phyloP scores from a whole-genome alignment of 2,329 filamentous ascomycete species.

The Phoma sp. region DNA sequence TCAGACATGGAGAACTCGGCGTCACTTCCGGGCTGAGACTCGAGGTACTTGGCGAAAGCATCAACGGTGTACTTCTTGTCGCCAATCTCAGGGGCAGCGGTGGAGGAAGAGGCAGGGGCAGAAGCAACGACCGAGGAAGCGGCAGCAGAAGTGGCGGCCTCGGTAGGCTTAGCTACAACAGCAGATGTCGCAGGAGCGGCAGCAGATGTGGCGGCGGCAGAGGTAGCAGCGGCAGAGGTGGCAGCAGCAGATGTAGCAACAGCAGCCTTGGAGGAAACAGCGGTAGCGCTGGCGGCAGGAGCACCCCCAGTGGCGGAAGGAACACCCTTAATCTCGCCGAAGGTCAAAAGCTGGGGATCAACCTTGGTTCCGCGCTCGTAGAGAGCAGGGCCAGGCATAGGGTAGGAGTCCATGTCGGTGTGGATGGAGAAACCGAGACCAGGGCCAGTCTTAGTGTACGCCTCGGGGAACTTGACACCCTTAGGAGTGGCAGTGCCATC shows the following conservation, averaged over 20 bases:
- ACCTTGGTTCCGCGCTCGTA: slow-evolving; percentile 41
- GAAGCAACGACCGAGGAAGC: slow-evolving; percentile 12
- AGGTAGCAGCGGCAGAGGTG: slow-evolving; percentile 6
- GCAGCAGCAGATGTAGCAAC: slow-evolving; percentile 10
- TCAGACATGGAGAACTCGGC: slow-evolving; percentile 13
- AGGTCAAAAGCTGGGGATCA: slow-evolving; percentile 31
- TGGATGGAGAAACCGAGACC: slow-evolving; percentile 55
- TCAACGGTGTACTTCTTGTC: slow-evolving; percentile 13
- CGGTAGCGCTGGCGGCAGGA: slow-evolving; percentile 22
- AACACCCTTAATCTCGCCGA: slow-evolving; percentile 31
- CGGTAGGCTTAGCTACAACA: slow-evolving; percentile 3
- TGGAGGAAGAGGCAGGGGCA: slow-evolving; percentile 18
- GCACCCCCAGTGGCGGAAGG: slow-evolving; percentile 30
- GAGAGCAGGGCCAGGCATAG: slow-evolving; percentile 47
- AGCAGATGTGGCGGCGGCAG: slow-evolving; percentile 4
- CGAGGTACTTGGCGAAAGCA: slow-evolving; percentile 7
- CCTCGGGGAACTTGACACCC: slow-evolving; percentile 56
- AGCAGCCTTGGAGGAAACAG: slow-evolving; percentile 12
- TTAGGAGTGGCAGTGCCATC: slow-evolving; percentile 43
- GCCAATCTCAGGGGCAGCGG: slow-evolving; percentile 14
- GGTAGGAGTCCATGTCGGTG: slow-evolving; percentile 43
- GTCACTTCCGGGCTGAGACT: slow-evolving; percentile 15
- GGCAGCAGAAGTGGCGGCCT: slow-evolving; percentile 8
- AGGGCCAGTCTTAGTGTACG: slow-evolving; percentile 49
- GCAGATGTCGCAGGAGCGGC: background rate